Base-by-base conservation (phyloP, 2,329 filamentous ascomycete species). In the Pseudophaeomoniella oleicola region DNA sequence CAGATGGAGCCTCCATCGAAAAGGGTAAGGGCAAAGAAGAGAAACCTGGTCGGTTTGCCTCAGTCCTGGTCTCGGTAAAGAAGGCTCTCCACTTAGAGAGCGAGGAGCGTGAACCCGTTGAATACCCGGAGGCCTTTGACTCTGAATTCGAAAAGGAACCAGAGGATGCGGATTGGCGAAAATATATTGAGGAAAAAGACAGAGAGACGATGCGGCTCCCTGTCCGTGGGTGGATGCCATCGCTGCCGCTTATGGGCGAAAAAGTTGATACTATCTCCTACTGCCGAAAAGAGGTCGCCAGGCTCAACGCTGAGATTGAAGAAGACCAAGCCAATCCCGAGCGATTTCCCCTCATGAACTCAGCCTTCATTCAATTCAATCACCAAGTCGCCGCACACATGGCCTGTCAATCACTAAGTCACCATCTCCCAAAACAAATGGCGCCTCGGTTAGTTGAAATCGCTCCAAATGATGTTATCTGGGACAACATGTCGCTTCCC, bases 351-450 rank as follows among this genome's bases (percentile, higher is more conserved):
- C 62, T 87, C 33, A 92, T 94, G 86, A 94, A 83, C 50, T 94
- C 88, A 1, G 90, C 90, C 1, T 98, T 98, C 48, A 86, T 98
- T 42, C 90, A 98, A 54, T 98, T 98, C 68, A 94, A 98, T 51
- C 81, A 94, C 52, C 90, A 98, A 54, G 83, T 94, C 2, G 87
- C 88, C 4, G 90, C 90, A 0, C 90, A 98, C 51, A 96, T 98
- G 90, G 90, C 88, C 39, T 94, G 86, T 54, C 90, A 98, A 55
- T 78, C 84, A 34, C 70, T 92, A 32, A 86, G 81, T 29, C 86
- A 96, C 54, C 90, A 98, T 50, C 58, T 94, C 1, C 90, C 90
- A 1, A 83, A 83, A 48, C 82, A 93, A 32, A 98, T 98, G 90
- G 72, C 84, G 1, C 90, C 90, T 1, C 75, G 90, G 17, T 72